Evolutionary conservation across 2,329 filamentous ascomycete species (phyloP).

Genomic region (Ophiocordyceps australis): DNA sequence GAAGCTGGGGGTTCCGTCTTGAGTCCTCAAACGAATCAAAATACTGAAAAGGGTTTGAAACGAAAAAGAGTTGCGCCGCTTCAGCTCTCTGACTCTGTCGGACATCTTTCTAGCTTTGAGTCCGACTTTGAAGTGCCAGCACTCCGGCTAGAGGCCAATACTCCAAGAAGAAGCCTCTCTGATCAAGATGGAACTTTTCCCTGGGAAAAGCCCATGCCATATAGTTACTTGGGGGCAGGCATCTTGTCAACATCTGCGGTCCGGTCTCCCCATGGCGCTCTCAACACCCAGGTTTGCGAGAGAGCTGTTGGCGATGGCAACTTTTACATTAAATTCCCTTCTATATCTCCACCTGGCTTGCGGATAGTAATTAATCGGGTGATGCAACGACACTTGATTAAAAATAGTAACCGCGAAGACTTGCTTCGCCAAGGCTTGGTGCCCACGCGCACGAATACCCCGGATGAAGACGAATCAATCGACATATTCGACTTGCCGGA

Average conservation of each 20-base stretch:
- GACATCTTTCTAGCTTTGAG: too few species aligned
- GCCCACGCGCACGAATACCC: constrained; percentile 4
- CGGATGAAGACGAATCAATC: constrained; percentile 19
- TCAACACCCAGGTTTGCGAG: constrained; percentile 8
- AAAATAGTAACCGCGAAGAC: constrained; percentile 7
- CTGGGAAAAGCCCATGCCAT: constrained; percentile 6
- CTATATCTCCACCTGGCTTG: constrained; percentile 19
- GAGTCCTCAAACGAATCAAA: too few species aligned
- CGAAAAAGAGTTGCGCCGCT: constrained; percentile 10
- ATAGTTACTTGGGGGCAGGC: constrained; percentile 17
- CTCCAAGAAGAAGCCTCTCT: too few species aligned
- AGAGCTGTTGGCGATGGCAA: constrained; percentile 3
- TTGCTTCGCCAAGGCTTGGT: constrained; percentile 2
- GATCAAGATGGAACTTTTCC: too few species aligned
- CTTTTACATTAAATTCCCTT: constrained; percentile 10
- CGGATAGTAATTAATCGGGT: constrained; percentile 21
- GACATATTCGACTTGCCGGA: constrained; percentile 17
- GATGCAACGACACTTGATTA: constrained; percentile 20
- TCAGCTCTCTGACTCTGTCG: too few species aligned
- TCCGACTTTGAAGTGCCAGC: too few species aligned
- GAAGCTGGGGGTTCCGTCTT: too few species aligned
- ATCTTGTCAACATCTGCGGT: constrained; percentile 9
- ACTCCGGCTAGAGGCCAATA: too few species aligned
- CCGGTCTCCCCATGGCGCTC: constrained; percentile 5
- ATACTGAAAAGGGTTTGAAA: too few species aligned